phyloP scores from a whole-genome alignment of 352 stramenopile genomes.

The Phytophthora palmivora region DNA sequence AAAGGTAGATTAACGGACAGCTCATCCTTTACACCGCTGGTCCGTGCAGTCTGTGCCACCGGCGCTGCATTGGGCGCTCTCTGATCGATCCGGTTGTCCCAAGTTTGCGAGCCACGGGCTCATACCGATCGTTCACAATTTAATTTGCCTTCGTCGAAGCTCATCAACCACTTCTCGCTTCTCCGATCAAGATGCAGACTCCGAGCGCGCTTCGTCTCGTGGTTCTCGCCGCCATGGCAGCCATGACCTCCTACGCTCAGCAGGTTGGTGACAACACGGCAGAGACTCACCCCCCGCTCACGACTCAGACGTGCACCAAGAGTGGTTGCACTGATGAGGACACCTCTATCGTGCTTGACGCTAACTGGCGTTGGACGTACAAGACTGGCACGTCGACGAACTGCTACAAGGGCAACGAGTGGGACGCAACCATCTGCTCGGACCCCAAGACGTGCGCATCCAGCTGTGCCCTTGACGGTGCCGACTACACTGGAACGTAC shows the following conservation, averaged over 20 bases:
- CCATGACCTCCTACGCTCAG: slow-evolving; percentile 35
- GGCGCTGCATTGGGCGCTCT: slow-evolving; percentile 12
- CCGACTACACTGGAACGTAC: slow-evolving; percentile 59
- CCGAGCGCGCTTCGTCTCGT: slow-evolving; percentile 33
- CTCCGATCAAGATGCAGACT: slow-evolving; percentile 31
- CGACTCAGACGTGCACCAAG: slow-evolving; percentile 28
- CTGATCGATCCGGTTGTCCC: slow-evolving; percentile 24
- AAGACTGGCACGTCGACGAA: slow-evolving; percentile 49
- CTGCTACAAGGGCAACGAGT: slow-evolving; percentile 58
- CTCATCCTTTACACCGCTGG: slow-evolving; percentile 30
- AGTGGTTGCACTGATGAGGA: slow-evolving; percentile 37
- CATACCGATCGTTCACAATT: slow-evolving; percentile 24
- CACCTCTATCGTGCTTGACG: slow-evolving; percentile 65
- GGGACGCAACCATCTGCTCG: slow-evolving; percentile 48
- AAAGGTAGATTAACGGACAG: slow-evolving; percentile 17
- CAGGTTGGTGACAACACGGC: slow-evolving; percentile 40
- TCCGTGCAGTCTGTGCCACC: slow-evolving; percentile 30
- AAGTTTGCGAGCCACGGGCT: slow-evolving; percentile 13
- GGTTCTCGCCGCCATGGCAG: slow-evolving; percentile 13
- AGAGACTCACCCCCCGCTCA: slow-evolving; percentile 53
- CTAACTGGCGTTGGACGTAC: slow-evolving; percentile 65
- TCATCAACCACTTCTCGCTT: slow-evolving; percentile 3
- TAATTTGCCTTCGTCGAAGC: slow-evolving; percentile 35
- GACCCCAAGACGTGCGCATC: slow-evolving; percentile 48
- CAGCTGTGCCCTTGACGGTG: slow-evolving; percentile 58